phyloP scores from a whole-genome alignment of 495 filamentous ascomycete genomes.

The Penicillium daleae region DNA sequence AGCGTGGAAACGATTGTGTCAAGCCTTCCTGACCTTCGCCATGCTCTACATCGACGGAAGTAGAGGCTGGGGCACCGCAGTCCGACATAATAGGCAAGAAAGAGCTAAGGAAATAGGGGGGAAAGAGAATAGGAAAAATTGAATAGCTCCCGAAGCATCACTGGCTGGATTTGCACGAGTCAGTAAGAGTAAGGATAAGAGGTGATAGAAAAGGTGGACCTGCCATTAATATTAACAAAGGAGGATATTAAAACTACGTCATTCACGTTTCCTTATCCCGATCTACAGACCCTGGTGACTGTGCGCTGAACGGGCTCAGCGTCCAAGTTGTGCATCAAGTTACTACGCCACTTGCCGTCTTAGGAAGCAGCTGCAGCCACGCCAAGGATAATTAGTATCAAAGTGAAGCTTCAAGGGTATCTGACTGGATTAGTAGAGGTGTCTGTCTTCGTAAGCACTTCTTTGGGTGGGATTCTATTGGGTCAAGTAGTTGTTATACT shows the following conservation, averaged over 20 bases:
- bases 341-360: neutral
- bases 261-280: constrained; percentile 1
- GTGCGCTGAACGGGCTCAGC: neutral
- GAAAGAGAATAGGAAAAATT: neutral
- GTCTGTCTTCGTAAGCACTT: neutral
- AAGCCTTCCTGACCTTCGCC: constrained; percentile 18
- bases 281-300: constrained; percentile 4
- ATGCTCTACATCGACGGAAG: constrained; percentile 28
- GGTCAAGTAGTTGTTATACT: neutral
- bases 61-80: constrained; percentile 27
- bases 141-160: neutral
- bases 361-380: constrained; percentile 5
- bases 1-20: constrained; percentile 5
- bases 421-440: neutral
- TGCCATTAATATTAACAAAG: neutral
- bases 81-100: constrained; percentile 18
- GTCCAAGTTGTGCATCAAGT: neutral
- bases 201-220: neutral
- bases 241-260: neutral
- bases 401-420: neutral
- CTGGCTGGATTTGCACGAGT: neutral
- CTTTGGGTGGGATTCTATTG: neutral
- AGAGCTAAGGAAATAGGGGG: neutral
- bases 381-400: neutral
- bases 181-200: neutral